phyloP scores from a whole-genome alignment of 257 asterid genomes.

The Solanum piurae region DNA sequence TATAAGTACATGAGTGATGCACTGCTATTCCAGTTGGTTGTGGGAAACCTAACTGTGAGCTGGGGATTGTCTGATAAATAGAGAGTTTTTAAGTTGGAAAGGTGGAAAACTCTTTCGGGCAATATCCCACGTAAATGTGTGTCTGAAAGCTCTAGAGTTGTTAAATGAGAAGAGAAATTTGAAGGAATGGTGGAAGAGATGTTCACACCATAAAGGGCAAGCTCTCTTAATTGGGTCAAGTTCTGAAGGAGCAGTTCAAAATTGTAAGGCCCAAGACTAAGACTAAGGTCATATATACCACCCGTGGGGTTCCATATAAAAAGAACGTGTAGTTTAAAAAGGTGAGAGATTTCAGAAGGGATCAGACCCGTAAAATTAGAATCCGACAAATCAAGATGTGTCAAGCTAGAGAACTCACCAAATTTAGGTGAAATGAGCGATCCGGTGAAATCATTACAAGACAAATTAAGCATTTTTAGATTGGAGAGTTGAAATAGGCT shows the following conservation, averaged over 20 bases:
- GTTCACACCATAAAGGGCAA: rapidly evolving
- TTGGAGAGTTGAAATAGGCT: conserved; percentile 3
- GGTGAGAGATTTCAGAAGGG: conserved; percentile 2
- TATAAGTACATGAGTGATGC: too few species aligned
- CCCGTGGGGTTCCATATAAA: not conserved
- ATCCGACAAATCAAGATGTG: conserved; percentile 4
- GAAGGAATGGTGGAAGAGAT: too few species aligned
- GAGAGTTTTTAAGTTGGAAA: rapidly evolving
- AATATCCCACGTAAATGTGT: too few species aligned
- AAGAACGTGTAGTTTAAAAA: conserved; percentile 1
- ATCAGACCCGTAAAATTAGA: conserved; percentile 12
- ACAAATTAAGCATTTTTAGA: conserved; percentile 5
- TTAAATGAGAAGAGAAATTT: too few species aligned
- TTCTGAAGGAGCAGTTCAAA: too few species aligned
- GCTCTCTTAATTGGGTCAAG: too few species aligned
- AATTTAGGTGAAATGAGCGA: conserved; percentile 7
- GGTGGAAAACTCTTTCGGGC: too few species aligned
- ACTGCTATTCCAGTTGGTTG: too few species aligned
- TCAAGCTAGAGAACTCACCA: not conserved
- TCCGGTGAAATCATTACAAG: not conserved
- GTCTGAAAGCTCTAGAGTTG: rapidly evolving
- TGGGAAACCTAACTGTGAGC: too few species aligned
- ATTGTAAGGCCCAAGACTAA: not conserved
- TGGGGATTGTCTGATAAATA: rapidly evolving
- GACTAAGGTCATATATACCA: too few species aligned